These are phyloP conservation scores for Asterochloris erici DNA, from an alignment of 139 green algal species.

Conservation along the genomic window DNA sequence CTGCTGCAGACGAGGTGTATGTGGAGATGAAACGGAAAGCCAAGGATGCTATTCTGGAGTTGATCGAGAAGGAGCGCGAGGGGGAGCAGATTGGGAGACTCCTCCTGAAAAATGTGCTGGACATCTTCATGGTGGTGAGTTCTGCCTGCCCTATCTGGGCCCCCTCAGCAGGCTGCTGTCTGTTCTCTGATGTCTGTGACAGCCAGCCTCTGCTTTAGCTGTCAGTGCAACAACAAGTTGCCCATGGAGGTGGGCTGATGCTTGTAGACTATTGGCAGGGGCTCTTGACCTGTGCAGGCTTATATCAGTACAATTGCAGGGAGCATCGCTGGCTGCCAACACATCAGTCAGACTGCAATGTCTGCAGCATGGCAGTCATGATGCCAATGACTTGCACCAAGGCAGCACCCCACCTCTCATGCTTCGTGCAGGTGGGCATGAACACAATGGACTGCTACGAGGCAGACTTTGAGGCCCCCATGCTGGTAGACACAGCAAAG, in stretches of 20 bases:
- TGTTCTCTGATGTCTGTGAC: no score
- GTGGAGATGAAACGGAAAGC: constrained; percentile 60
- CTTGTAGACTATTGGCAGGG: no score
- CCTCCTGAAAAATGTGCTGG: constrained; percentile 93
- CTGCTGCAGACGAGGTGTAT: constrained; percentile 81
- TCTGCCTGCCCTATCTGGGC: no score
- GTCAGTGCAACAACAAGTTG: no score
- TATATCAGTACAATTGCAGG: no score
- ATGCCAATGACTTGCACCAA: neutral
- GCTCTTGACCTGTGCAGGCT: no score
- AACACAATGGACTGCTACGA: constrained; percentile 91
- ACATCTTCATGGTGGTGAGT: constrained; percentile 92
- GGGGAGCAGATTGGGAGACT: constrained; percentile 88
- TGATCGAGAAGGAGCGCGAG: constrained; percentile 88
- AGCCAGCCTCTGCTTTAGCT: no score
- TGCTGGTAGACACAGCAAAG: constrained; percentile 73
- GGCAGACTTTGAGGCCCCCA: constrained; percentile 88
- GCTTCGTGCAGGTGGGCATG: constrained; percentile 72
- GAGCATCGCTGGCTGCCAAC: no score
- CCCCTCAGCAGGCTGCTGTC: no score
- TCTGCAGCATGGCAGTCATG: neutral
- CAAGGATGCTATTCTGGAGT: constrained; percentile 71
- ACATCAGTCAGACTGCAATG: no score
- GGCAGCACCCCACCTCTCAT: neutral
- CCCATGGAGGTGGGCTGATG: no score